A percentile compares a stretch with the other conserved stretches of the same genome.
phyloP scores from a whole-genome alignment of 2,329 filamentous ascomycete species.

The Coniochaeta hoffmannii region DNA sequence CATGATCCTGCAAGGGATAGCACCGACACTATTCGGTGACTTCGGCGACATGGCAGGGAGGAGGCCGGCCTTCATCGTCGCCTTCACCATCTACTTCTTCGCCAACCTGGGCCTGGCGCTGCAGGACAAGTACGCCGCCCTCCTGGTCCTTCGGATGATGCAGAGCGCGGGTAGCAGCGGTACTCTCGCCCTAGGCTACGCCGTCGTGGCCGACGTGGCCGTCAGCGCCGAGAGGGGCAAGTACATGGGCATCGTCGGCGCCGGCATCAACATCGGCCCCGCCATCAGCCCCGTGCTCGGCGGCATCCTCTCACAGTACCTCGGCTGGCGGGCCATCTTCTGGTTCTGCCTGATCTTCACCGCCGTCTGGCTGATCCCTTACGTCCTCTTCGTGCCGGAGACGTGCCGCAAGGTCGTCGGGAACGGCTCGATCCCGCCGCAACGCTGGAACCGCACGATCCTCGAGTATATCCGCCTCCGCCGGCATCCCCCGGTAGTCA shows the following conservation, averaged over 20 bases:
- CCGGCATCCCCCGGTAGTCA: conserved; percentile 21
- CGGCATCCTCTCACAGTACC: conserved; percentile 53
- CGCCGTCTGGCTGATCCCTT: conserved; percentile 42
- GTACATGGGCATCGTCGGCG: conserved; percentile 63
- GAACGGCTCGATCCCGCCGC: conserved; percentile 53
- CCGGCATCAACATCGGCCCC: conserved; percentile 48
- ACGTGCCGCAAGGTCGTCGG: conserved; percentile 53
- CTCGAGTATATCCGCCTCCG: conserved; percentile 38
- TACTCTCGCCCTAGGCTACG: conserved; percentile 63
- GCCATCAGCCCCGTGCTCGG: conserved; percentile 54
- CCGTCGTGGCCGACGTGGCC: conserved; percentile 64
- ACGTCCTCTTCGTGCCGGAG: conserved; percentile 50
- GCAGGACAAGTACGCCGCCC: conserved; percentile 47
- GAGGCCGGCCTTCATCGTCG: conserved; percentile 53
- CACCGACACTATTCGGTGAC: conserved; percentile 54
- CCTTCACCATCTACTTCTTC: conserved; percentile 47
- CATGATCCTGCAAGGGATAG: conserved; percentile 56
- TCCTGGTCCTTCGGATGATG: conserved; percentile 53
- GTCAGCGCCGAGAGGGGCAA: conserved; percentile 62
- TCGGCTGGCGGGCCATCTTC: conserved; percentile 63
- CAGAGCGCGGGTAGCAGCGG: conserved; percentile 60
- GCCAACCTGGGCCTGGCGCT: conserved; percentile 55
- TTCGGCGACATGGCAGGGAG: conserved; percentile 54
- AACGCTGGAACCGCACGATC: conserved; percentile 49
- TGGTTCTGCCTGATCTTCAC: conserved; percentile 59